A percentile compares a stretch with the other conserved stretches of the same genome.
Evolutionary conservation across 352 stramenopile species (phyloP).

Genomic region (Pythium scleroteichum): DNA sequence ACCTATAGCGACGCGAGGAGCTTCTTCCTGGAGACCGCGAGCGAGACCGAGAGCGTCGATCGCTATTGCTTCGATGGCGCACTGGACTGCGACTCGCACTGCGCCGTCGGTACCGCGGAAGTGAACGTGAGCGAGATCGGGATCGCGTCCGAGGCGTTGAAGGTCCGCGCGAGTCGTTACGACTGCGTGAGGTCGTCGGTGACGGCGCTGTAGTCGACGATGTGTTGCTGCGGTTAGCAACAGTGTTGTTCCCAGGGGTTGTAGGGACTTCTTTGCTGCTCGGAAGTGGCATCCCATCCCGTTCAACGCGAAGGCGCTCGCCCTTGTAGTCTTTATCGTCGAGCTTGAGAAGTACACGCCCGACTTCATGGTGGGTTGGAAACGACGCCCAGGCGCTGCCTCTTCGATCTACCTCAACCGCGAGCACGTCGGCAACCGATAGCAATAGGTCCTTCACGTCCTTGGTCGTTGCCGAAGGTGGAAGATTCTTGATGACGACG

Average conservation of each 20-base stretch:
- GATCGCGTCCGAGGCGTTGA: conserved; percentile 20
- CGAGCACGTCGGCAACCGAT: conserved; percentile 57
- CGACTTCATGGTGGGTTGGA: conserved; percentile 56
- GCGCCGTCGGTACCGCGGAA: conserved; percentile 32
- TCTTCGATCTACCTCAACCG: conserved; percentile 65
- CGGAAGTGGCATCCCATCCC: neutral
- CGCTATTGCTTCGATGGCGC: conserved; percentile 24
- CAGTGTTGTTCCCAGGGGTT: neutral
- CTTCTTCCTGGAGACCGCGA: conserved; percentile 9
- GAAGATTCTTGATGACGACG: conserved; percentile 47
- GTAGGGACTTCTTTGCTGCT: neutral
- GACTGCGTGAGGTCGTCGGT: conserved; percentile 18
- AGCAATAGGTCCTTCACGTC: conserved; percentile 73
- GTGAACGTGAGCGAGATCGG: conserved; percentile 30
- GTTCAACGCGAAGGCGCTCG: conserved; percentile 42
- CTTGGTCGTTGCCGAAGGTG: conserved; percentile 47
- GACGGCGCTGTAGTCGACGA: neutral
- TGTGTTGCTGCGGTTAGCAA: conserved; percentile 6
- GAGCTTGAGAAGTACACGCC: conserved; percentile 53
- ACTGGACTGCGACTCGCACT: conserved; percentile 26
- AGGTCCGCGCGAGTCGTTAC: conserved; percentile 24
- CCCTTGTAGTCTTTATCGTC: conserved; percentile 48
- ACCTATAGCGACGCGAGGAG: conserved; percentile 15
- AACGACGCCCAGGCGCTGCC: conserved; percentile 70
- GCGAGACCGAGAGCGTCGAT: conserved; percentile 33